Conservation (phyloP, 2,329 filamentous ascomycete species). For the Phialophora chinensis region DNA sequence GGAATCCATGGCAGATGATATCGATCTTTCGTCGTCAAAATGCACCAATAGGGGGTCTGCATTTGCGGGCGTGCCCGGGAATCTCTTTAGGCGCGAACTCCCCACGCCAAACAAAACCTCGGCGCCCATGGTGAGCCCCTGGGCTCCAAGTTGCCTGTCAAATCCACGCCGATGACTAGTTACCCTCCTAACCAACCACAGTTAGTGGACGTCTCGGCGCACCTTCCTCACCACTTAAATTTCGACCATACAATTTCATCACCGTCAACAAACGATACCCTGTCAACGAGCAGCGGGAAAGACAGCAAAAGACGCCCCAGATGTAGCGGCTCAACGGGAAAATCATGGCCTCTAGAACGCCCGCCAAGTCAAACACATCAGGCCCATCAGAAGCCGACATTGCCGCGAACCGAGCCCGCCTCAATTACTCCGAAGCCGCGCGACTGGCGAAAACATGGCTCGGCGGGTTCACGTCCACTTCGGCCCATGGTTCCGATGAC, state of each 20-base stretch:
- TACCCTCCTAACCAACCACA: not conserved
- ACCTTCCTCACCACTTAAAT: not conserved
- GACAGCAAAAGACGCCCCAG: not conserved
- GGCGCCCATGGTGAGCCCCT: not conserved
- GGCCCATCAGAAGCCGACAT: slow-evolving; percentile 24
- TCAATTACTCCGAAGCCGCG: slow-evolving; percentile 31
- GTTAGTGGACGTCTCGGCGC: not conserved
- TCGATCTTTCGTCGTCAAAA: not conserved
- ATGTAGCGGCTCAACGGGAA: not conserved
- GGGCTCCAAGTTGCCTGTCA: not conserved
- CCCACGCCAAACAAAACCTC: not conserved
- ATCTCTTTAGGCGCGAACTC: not conserved
- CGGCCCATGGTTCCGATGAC: not conserved
- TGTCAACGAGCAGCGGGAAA: not conserved
- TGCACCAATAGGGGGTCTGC: not conserved
- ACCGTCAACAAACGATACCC: not conserved
- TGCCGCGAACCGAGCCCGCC: slow-evolving; percentile 30
- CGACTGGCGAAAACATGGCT: slow-evolving; percentile 33
- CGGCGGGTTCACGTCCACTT: slow-evolving; percentile 9
- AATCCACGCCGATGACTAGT: not conserved
- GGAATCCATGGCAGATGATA: not conserved
- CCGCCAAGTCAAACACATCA: not conserved
- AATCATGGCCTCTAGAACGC: not conserved
- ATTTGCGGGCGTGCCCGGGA: slow-evolving; percentile 6
- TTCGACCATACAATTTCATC: slow-evolving; percentile 1